phyloP scores from a whole-genome alignment of 2,329 filamentous ascomycete species.

The Cordyceps sp. region DNA sequence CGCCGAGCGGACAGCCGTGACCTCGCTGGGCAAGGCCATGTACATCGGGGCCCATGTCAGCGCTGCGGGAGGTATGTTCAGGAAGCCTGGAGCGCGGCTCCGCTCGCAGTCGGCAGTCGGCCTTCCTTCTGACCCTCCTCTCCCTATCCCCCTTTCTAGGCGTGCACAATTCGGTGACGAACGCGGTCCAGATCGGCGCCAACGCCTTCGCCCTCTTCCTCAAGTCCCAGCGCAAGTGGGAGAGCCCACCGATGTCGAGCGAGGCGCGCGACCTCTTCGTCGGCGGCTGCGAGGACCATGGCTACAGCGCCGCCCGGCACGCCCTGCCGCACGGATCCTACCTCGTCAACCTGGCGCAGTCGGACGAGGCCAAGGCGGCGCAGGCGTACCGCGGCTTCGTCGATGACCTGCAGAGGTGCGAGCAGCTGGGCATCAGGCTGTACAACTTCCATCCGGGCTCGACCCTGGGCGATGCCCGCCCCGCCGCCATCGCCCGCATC shows the following conservation, averaged over 20 bases:
- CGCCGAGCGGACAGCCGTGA: constrained; percentile 46
- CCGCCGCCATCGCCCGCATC: constrained; percentile 60
- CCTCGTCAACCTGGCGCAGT: constrained; percentile 85
- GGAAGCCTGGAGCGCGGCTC: too few relatives aligned
- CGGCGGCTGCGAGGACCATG: constrained; percentile 47
- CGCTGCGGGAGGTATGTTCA: constrained; percentile 73
- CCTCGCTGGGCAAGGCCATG: constrained; percentile 51
- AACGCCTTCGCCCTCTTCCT: constrained; percentile 92
- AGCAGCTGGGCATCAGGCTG: constrained; percentile 69
- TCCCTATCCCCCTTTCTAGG: constrained; percentile 28
- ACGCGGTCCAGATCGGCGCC: constrained; percentile 65
- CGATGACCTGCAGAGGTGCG: constrained; percentile 76
- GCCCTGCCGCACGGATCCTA: constrained; percentile 90
- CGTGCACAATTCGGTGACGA: constrained; percentile 73
- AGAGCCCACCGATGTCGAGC: constrained; percentile 57
- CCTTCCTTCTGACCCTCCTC: too few relatives aligned
- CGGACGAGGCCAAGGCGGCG: constrained; percentile 59
- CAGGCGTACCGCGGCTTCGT: constrained; percentile 78
- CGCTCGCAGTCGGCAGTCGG: neutral
- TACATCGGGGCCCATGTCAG: constrained; percentile 88
- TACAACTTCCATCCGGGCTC: constrained; percentile 98
- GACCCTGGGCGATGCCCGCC: constrained; percentile 48
- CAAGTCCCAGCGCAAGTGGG: constrained; percentile 94
- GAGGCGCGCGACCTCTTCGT: constrained; percentile 56
- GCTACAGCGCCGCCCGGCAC: constrained; percentile 55